Conservation (phyloP, 208 protist species). For the Leishmania aethiopica region DNA sequence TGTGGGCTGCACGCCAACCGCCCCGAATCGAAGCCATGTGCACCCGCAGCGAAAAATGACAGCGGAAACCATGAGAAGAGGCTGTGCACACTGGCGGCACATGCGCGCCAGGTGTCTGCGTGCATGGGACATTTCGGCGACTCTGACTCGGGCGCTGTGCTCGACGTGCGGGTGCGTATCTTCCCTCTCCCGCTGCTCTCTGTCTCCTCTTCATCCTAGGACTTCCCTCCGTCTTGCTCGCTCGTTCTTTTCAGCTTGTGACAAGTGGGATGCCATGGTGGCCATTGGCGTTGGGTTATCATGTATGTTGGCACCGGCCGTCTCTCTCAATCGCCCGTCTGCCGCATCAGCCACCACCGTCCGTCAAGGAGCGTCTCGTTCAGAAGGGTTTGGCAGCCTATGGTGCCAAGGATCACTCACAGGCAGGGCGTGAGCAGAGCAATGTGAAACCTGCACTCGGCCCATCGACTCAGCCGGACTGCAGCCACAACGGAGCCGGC, state of each 20-base stretch:
- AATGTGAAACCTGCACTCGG: too few species aligned
- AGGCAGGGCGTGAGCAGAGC: too few species aligned
- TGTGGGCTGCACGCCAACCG: not conserved
- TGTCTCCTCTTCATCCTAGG: not conserved
- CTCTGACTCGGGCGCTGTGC: too few species aligned
- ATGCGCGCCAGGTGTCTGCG: not conserved
- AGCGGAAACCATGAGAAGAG: not conserved
- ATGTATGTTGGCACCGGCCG: not conserved
- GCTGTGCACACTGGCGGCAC: not conserved
- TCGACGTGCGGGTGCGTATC: not conserved
- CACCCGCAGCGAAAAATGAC: not conserved
- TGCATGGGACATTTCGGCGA: not conserved
- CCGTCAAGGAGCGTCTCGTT: not conserved
- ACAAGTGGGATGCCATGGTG: not conserved
- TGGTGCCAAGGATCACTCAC: too few species aligned
- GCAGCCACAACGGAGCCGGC: not conserved
- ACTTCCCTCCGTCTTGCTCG: not conserved
- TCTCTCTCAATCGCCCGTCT: not conserved
- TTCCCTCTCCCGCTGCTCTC: not conserved
- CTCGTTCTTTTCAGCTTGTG: not conserved
- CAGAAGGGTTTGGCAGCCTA: not conserved
- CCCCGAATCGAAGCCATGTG: not conserved
- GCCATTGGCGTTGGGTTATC: not conserved
- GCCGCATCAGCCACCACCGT: not conserved
- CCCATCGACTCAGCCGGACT: not conserved